phyloP scores from a whole-genome alignment of 805 yeast species.

The Lachancea lanzarotensis region DNA sequence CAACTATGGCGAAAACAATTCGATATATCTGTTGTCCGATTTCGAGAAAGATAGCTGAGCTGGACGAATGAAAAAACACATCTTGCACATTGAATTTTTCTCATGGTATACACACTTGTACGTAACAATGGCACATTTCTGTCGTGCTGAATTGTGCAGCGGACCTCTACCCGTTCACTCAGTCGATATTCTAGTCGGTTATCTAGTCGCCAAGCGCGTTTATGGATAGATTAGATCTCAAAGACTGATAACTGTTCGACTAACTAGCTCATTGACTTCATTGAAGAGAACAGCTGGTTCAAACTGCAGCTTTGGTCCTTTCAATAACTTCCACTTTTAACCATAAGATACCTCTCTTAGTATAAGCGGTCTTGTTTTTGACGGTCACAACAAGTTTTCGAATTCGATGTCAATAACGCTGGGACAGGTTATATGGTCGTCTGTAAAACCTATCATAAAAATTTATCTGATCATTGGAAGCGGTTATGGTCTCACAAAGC shows the following conservation, averaged over 20 bases:
- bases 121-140: background rate
- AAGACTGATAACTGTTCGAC: too few relatives aligned
- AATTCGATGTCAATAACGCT: slow-evolving; percentile 22
- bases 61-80: too few relatives aligned
- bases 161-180: background rate
- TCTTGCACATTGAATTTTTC: too few relatives aligned
- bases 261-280: too few relatives aligned
- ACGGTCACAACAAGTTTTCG: background rate
- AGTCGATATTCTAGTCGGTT: too few relatives aligned
- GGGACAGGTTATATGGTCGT: slow-evolving; percentile 35
- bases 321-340: too few relatives aligned
- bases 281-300: too few relatives aligned
- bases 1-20: slow-evolving; percentile 61
- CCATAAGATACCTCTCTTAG: too few relatives aligned
- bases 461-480: slow-evolving; percentile 63
- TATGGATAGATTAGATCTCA: too few relatives aligned
- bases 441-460: slow-evolving; percentile 72
- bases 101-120: background rate
- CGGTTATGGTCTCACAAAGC: slow-evolving; percentile 56
- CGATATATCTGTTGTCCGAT: slow-evolving; percentile 52
- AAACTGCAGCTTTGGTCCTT: too few relatives aligned
- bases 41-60: slow-evolving; percentile 35
- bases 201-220: too few relatives aligned
- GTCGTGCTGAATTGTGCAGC: background rate
- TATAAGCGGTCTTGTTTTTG: background rate